Evolutionary conservation across 2,329 filamentous ascomycete genomes (phyloP), one percentile per base, ranked within the genome.

Genomic region (Bipolaris bicolor): DNA sequence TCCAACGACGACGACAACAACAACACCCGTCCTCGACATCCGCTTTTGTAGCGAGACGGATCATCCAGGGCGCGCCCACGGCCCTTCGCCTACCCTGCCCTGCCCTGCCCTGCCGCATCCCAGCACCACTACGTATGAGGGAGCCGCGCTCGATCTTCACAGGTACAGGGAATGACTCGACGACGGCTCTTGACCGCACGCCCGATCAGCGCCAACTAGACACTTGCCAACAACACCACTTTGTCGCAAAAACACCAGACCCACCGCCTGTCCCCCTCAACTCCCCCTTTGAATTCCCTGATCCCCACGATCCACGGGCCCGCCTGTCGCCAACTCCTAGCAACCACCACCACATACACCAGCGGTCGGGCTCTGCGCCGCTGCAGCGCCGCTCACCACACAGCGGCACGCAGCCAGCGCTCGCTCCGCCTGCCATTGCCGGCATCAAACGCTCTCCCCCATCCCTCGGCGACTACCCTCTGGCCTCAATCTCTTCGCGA

Each of bases 391-490:
- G 52, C 39, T 49, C 58, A 33, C 51, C 39, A 15, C 45, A 34
- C 47, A 43, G 36, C 24, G 55, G 49, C 44, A 45, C 24, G 13
- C 54, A 47, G 11, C 18, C 40, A 16, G 45, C 58, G 5, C 61
- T 39, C 31, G 67, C 68, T 13, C 66, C 65, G 40, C 60, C 66
- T 31, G 52, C 63, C 3, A 49, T 65, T 24, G 58, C 62, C 29
- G 66, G 70, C n/a, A 63, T 36, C 39, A 73, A 73, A 57, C 66
- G 70, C 26, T 52, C 61, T 20, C 46, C 52, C 31, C 47, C 52
- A 7, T 46, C 49, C 41, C 41, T 46, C 26, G 31, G 18, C 49
- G 33, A 58, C 46, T 24, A 39, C 39, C 41, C 54, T 15, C 46
- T 48, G 13, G 26, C 46, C 4, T 20, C 50, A 9, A 4, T 37